phyloP scores from a whole-genome alignment of 163 green algal genomes.

The Chlamydomonas reinhardtii region DNA sequence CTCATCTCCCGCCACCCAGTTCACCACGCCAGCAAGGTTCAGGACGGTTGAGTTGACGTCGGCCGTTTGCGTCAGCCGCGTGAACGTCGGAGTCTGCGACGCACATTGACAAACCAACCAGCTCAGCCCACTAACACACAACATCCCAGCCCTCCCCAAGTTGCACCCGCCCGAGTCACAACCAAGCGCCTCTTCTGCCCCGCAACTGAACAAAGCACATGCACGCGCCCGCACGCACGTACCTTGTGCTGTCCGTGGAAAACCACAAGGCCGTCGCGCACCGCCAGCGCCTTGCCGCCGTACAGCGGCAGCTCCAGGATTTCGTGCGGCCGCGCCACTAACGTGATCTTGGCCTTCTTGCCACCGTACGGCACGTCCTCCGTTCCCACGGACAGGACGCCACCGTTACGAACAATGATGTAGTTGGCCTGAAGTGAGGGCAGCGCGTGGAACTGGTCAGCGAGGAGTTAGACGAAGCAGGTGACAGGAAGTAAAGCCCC shows the following conservation, averaged over 20 bases:
- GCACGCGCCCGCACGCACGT: too few relatives aligned
- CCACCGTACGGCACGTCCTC: conserved; percentile 4
- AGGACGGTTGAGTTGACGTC: conserved; percentile 42
- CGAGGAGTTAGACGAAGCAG: too few relatives aligned
- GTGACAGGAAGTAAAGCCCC: too few relatives aligned
- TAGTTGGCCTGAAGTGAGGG: conserved; percentile 44
- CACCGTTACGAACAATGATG: conserved; percentile 66
- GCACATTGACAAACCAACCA: too few relatives aligned
- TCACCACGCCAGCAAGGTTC: conserved; percentile 34
- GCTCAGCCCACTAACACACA: too few relatives aligned
- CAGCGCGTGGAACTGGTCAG: too few relatives aligned
- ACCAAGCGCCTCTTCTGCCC: too few relatives aligned
- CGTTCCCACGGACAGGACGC: conserved; percentile 63
- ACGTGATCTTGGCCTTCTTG: conserved; percentile 48
- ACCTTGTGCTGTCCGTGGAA: conserved; percentile 72
- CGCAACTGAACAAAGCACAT: too few relatives aligned
- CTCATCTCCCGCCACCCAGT: conserved; percentile 23
- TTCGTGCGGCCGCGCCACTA: conserved; percentile 36
- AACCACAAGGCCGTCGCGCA: conserved; percentile 65
- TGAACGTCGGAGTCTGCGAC: conserved; percentile 65
- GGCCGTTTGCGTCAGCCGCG: conserved; percentile 41
- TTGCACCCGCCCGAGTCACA: too few relatives aligned
- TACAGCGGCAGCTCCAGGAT: conserved; percentile 62
- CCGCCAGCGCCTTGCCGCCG: conserved; percentile 71
- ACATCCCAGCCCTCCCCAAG: too few relatives aligned